phyloP scores from a whole-genome alignment of 2,329 filamentous ascomycete genomes.

The Colletotrichum musicola region DNA sequence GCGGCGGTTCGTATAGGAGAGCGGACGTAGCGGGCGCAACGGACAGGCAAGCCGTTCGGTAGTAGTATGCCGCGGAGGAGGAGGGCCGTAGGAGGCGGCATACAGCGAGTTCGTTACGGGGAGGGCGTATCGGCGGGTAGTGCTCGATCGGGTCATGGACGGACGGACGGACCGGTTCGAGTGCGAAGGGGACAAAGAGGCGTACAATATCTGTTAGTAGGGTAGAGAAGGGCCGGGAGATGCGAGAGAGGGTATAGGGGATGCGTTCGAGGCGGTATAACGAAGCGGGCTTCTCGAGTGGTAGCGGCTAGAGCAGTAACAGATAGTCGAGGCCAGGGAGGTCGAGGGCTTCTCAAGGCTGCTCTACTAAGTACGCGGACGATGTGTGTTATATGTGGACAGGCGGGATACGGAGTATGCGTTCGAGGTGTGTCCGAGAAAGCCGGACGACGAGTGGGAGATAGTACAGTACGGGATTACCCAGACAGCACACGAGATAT shows the following conservation, averaged over 20 bases:
- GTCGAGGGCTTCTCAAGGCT: too few relatives aligned
- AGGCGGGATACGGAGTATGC: background rate
- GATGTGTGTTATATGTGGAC: too few relatives aligned
- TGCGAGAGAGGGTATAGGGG: too few relatives aligned
- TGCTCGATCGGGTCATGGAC: background rate
- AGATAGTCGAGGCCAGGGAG: too few relatives aligned
- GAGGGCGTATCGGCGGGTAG: background rate
- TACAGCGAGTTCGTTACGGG: too few relatives aligned
- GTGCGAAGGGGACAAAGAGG: background rate
- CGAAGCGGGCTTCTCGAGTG: too few relatives aligned
- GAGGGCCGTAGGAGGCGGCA: background rate
- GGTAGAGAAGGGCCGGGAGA: too few relatives aligned
- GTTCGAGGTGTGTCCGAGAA: background rate
- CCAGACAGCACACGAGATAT: background rate
- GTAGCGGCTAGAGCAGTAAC: too few relatives aligned
- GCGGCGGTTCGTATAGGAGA: background rate
- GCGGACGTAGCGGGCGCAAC: background rate
- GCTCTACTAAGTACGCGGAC: too few relatives aligned
- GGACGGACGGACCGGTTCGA: background rate
- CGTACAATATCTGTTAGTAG: too few relatives aligned
- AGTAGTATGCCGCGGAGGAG: background rate
- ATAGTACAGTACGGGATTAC: background rate
- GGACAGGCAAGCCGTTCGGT: background rate
- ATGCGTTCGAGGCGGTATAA: too few relatives aligned
- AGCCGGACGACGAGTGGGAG: background rate